Evolutionary conservation across 23 red algal species (phyloP).

Genomic region (Gracilaria gracilis): DNA sequence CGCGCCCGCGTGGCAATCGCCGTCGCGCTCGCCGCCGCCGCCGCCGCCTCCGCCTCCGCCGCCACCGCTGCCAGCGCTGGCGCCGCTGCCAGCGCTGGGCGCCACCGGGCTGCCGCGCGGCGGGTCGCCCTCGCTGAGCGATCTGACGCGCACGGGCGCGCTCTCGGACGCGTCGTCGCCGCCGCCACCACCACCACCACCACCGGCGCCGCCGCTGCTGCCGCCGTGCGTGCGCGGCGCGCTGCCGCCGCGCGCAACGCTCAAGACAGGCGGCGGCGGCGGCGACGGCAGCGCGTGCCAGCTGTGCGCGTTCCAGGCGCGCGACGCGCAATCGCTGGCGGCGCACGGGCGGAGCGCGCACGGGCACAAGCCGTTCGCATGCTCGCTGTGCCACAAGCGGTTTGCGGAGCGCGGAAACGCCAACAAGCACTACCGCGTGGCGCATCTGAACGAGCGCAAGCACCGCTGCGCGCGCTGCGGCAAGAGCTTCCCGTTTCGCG

Average conservation of each 20-base stretch:
- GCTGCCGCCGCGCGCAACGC: background rate
- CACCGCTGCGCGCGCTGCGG: conserved; percentile 39
- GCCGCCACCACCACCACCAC: background rate
- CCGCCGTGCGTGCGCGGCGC: background rate
- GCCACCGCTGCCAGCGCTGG: background rate
- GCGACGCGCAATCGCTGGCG: background rate
- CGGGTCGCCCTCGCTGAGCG: background rate
- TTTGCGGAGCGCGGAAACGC: conserved; percentile 72
- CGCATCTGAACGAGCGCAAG: conserved; percentile 54
- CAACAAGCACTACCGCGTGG: conserved; percentile 64
- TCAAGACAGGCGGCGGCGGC: background rate
- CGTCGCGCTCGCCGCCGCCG: background rate
- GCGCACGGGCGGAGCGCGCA: background rate
- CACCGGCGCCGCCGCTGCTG: background rate
- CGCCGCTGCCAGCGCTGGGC: background rate
- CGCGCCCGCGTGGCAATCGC: conserved; percentile 7
- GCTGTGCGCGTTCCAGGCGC: too few species aligned
- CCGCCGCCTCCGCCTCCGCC: conserved; percentile 1
- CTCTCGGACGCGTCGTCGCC: background rate
- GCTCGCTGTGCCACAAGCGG: conserved; percentile 34
- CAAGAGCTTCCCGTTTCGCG: conserved; percentile 50
- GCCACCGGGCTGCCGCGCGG: background rate
- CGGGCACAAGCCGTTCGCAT: conserved; percentile 28
- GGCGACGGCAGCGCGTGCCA: background rate
- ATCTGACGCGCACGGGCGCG: background rate